Percentiles rank a stretch among this genome's conserved stretches.
Conservation (phyloP, 805 yeast species). For the Debaryomyces prosopidis region DNA sequence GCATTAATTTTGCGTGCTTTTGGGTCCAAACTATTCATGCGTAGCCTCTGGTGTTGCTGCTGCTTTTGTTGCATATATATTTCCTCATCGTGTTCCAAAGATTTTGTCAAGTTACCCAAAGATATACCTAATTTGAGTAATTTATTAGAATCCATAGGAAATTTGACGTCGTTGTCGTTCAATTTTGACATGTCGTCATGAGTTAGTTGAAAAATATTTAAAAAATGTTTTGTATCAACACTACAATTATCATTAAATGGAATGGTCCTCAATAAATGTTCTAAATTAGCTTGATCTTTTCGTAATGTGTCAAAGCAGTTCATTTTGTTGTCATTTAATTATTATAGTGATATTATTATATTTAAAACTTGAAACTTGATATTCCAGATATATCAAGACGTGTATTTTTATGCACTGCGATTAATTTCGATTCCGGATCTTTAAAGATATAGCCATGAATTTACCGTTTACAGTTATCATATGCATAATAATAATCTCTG, state of each 20-base stretch:
- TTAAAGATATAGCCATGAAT: not conserved
- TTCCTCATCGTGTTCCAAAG: constrained; percentile 37
- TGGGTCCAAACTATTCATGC: constrained; percentile 9
- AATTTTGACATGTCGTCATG: constrained; percentile 21
- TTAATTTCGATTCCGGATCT: not conserved
- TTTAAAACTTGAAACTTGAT: not conserved
- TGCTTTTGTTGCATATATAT: constrained; percentile 23
- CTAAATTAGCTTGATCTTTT: constrained; percentile 25
- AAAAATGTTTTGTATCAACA: constrained; percentile 20
- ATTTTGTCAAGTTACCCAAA: constrained; percentile 40
- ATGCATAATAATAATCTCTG: constrained; percentile 7
- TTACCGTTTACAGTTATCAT: constrained; percentile 4
- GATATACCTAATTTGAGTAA: constrained; percentile 43
- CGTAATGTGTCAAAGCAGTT: constrained; percentile 17
- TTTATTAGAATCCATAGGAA: constrained; percentile 38
- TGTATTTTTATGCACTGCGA: not conserved
- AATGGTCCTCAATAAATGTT: constrained; percentile 29
- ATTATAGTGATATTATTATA: not conserved
- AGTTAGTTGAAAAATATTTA: constrained; percentile 31
- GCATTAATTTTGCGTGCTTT: not conserved
- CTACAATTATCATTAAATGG: constrained; percentile 29
- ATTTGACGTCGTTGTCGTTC: constrained; percentile 20
- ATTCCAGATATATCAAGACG: not conserved
- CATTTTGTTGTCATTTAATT: not conserved
- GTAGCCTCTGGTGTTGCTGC: constrained; percentile 16